Base-by-base conservation (phyloP, 2,329 filamentous ascomycete species). In the Decorospora gaudefroyi region DNA sequence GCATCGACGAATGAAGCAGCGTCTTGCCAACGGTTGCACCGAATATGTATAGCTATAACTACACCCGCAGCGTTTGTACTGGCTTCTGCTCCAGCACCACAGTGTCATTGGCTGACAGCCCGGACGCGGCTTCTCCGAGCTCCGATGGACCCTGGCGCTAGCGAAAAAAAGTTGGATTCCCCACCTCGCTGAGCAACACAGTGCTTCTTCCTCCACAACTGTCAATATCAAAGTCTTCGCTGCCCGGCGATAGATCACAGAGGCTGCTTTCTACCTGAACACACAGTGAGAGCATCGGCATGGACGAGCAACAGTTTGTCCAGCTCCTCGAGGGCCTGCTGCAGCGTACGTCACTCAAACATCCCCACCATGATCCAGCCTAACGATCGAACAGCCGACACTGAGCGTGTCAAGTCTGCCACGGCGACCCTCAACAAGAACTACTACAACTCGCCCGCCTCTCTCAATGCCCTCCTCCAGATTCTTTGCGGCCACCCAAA, bases 351-450 rank as follows among this genome's bases (percentile, higher is more conserved):
- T 84, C 36, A 28, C 23, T 38, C 19, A 26, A 21, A 37, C 36
- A 27, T 30, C 38, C 15, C 35, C 22, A 21, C 15, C 16, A n/a
- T 36, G 22, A 32, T 3, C 35, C 42, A 21, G 15, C 51, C 72
- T 78, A 56, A 76, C 70, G 51, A 31, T 50, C 52, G 31, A 27
- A 39, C 66, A 95, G 90, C 93, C 68, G 86, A 95, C 74, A 96
- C 68, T 12, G 69, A 70, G 46, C 62, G 65, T 74, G 85, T 95
- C 72, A 95, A 96, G 81, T 84, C 87, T 57, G 90, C 91, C 53
- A 99, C 92, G 12, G 84, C 87, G 46, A 85, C 90, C 64, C 83
- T 97, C 49, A 91, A 95, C 74, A 93, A 95, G 74, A 88, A 88
- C 74, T 97, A 89, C 79, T 97, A 95, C 78, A 85, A 84, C 64